Conservation (phyloP, 139 green algal genomes). For the Diplosphaera chodatii region DNA sequence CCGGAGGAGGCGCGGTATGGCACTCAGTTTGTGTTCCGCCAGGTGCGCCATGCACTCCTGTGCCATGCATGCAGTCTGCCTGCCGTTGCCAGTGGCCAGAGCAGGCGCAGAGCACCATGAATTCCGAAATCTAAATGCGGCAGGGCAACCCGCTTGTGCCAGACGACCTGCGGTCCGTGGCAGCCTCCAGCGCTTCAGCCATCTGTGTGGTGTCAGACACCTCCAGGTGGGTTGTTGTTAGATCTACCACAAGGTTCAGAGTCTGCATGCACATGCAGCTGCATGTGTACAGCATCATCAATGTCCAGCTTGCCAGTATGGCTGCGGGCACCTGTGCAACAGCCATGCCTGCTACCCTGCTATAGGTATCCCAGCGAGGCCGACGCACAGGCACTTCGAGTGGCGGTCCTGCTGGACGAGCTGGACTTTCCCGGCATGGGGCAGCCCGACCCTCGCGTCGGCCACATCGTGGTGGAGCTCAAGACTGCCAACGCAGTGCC, state of each 20-base stretch:
- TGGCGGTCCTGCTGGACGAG: conserved; percentile 26
- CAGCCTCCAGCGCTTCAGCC: not conserved
- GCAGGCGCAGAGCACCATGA: too few species aligned
- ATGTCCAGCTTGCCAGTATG: too few species aligned
- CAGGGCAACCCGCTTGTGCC: not conserved
- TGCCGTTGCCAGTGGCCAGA: too few species aligned
- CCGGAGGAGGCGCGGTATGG: conserved; percentile 17
- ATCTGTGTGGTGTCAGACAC: not conserved
- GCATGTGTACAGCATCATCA: too few species aligned
- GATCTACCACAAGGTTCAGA: too few species aligned
- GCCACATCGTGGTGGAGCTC: conserved; percentile 31
- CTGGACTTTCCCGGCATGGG: conserved; percentile 1
- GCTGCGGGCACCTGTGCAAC: too few species aligned
- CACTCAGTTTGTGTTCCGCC: conserved; percentile 40
- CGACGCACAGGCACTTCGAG: conserved; percentile 17
- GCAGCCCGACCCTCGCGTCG: not conserved
- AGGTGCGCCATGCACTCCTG: conserved; percentile 26
- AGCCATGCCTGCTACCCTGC: too few species aligned
- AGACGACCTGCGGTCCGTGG: not conserved
- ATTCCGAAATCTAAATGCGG: too few species aligned
- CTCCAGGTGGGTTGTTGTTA: not conserved
- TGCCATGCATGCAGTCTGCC: too few species aligned
- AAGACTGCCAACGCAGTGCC: conserved; percentile 26
- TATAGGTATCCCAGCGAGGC: not conserved
- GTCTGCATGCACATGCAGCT: too few species aligned